phyloP scores from a whole-genome alignment of 2,329 filamentous ascomycete species.

The Hypoxylon sp. region DNA sequence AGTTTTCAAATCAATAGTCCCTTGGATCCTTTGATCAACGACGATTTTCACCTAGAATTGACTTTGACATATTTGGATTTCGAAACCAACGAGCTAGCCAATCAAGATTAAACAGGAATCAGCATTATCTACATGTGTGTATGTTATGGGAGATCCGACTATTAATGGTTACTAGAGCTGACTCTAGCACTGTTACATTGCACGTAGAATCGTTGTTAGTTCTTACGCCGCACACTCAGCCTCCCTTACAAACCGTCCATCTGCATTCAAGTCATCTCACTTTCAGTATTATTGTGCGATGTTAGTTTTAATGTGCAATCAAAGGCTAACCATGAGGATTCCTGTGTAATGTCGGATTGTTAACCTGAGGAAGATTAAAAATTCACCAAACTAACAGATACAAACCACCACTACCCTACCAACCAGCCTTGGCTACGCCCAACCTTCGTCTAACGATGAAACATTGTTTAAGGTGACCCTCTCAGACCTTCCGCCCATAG shows the following conservation, averaged over 20 bases:
- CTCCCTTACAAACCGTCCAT: conserved; percentile 31
- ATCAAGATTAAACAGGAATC: conserved; percentile 8
- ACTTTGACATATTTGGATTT: conserved; percentile 19
- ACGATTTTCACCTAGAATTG: conserved; percentile 9
- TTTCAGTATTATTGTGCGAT: conserved; percentile 29
- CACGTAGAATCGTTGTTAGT: conserved; percentile 13
- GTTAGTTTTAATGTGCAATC: conserved; percentile 28
- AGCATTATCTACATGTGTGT: conserved; percentile 1
- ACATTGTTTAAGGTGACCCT: conserved; percentile 33
- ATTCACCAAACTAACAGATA: conserved; percentile 6
- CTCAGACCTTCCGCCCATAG: conserved; percentile 28
- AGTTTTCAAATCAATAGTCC: conserved; percentile 6
- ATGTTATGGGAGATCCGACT: conserved; percentile 14
- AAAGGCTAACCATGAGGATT: conserved; percentile 7
- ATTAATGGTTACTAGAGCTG: conserved; percentile 33
- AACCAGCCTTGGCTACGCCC: conserved; percentile 7
- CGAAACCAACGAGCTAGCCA: conserved; percentile 15
- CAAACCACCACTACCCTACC: conserved; percentile 6
- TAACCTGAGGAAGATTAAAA: conserved; percentile 12
- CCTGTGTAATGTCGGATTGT: conserved; percentile 28
- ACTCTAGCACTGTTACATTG: conserved; percentile 26
- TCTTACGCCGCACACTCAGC: conserved; percentile 39
- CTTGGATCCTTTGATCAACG: conserved; percentile 12
- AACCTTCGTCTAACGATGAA: conserved; percentile 25
- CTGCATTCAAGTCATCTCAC: conserved; percentile 29